phyloP scores from a whole-genome alignment of 1,284 basidiomycete species.

The Mycosarcoma maydis region DNA sequence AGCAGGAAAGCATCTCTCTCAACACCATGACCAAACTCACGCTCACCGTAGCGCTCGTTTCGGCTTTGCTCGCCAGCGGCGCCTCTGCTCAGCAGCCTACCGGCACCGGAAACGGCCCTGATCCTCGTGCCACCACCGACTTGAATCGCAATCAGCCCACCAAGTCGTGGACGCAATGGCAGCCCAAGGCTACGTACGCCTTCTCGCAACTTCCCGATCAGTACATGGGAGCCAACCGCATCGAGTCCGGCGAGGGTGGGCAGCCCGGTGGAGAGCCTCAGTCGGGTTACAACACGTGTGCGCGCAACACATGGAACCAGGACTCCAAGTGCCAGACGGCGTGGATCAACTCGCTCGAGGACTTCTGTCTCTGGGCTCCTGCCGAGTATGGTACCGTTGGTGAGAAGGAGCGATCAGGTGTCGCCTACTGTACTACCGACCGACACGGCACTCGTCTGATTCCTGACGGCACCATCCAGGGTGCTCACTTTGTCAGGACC shows the following conservation, averaged over 20 bases:
- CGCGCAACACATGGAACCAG: conserved; percentile 48
- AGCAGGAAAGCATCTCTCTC: background rate
- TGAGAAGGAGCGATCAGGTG: conserved; percentile 55
- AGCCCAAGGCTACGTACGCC: conserved; percentile 57
- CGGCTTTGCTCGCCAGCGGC: conserved; percentile 12
- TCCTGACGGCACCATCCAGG: conserved; percentile 59
- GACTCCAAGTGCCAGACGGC: conserved; percentile 60
- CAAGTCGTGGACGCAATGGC: conserved; percentile 57
- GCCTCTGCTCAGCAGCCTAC: conserved; percentile 14
- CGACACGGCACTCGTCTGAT: conserved; percentile 63
- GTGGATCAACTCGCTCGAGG: conserved; percentile 59
- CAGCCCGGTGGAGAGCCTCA: conserved; percentile 42
- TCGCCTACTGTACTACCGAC: conserved; percentile 64
- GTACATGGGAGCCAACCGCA: conserved; percentile 56
- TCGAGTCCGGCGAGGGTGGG: conserved; percentile 37
- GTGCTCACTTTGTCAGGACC: conserved; percentile 63
- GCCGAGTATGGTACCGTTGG: conserved; percentile 49
- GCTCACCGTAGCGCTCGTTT: conserved; percentile 13
- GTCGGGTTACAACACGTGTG: conserved; percentile 56
- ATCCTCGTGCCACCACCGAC: conserved; percentile 41
- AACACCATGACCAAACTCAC: conserved; percentile 31
- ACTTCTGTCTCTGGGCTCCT: conserved; percentile 64
- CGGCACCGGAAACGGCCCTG: conserved; percentile 27
- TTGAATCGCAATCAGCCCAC: conserved; percentile 49
- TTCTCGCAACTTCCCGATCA: conserved; percentile 48